These are phyloP conservation scores for Coffea humblotiana DNA, from an alignment of 305 asterid species.

Conservation along the genomic window DNA sequence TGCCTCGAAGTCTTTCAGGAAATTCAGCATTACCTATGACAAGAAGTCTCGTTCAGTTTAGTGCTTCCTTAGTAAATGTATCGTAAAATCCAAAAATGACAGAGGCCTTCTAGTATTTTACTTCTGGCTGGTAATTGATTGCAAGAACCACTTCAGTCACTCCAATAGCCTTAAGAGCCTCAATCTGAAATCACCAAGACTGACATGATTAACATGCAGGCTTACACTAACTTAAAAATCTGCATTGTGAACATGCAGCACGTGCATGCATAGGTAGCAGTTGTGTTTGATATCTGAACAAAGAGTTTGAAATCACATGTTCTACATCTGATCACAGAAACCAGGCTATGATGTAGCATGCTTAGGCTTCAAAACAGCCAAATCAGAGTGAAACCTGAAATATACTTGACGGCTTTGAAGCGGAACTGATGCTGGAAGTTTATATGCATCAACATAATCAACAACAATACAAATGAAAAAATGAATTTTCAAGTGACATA, in stretches of 20 bases:
- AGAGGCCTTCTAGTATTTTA: conserved; percentile 20
- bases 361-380: background rate
- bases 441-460: background rate
- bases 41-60: conserved; percentile 12
- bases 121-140: conserved; percentile 97
- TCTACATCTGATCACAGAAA: background rate
- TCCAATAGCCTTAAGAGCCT: conserved; percentile 87
- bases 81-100: background rate
- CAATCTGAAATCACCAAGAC: conserved; percentile 51
- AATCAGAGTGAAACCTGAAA: background rate
- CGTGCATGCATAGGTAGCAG: background rate
- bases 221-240: background rate
- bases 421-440: background rate
- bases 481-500: conserved; percentile 20
- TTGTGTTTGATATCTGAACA: background rate
- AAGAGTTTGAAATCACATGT: background rate
- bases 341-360: background rate
- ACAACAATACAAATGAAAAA: conserved; percentile 1
- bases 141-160: conserved; percentile 96
- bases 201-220: conserved; percentile 21
- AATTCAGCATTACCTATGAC: conserved; percentile 84
- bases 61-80: conserved; percentile 11
- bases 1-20: conserved; percentile 85
- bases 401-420: background rate
- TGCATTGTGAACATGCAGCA: background rate